These are phyloP conservation scores for Abortiporus biennis DNA, from an alignment of 1,284 basidiomycete genomes.

Conservation along the genomic window DNA sequence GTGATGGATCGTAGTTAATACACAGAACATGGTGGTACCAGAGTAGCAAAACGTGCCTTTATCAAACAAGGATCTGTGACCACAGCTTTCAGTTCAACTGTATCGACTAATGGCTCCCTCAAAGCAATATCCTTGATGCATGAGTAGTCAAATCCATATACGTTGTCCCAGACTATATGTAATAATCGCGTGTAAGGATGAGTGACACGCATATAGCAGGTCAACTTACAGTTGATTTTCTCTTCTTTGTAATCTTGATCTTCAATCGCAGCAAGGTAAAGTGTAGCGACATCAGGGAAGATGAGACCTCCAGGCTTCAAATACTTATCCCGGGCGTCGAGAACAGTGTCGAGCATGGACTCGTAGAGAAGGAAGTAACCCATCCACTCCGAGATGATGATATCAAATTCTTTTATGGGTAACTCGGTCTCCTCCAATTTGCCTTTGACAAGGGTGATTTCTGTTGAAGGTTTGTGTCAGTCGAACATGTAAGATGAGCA, in stretches of 20 bases:
- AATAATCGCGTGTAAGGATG: too few species aligned
- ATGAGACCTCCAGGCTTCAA: slow-evolving; percentile 87
- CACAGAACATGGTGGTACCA: neutral
- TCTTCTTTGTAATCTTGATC: slow-evolving; percentile 99
- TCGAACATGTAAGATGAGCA: neutral
- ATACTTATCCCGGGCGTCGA: slow-evolving; percentile 96
- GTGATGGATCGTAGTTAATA: neutral
- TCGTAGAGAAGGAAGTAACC: slow-evolving; percentile 96
- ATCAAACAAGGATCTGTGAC: slow-evolving; percentile 86
- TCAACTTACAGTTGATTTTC: slow-evolving; percentile 90
- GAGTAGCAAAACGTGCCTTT: slow-evolving; percentile 47
- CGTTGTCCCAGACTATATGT: slow-evolving; percentile 94
- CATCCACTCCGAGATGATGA: slow-evolving; percentile 99
- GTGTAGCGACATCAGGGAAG: slow-evolving; percentile 93
- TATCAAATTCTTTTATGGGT: slow-evolving; percentile 88
- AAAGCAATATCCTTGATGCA: slow-evolving; percentile 99
- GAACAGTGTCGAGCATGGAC: slow-evolving; percentile 98
- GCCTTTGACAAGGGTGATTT: slow-evolving; percentile 94
- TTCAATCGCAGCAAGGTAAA: slow-evolving; percentile 97
- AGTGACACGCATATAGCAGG: neutral
- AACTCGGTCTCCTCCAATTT: slow-evolving; percentile 92
- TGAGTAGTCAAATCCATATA: slow-evolving; percentile 99
- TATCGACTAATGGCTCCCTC: slow-evolving; percentile 95
- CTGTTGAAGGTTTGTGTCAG: slow-evolving; percentile 31
- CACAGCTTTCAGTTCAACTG: slow-evolving; percentile 90